phyloP scores from a whole-genome alignment of 1,284 basidiomycete genomes.

The Vanrija sp. region DNA sequence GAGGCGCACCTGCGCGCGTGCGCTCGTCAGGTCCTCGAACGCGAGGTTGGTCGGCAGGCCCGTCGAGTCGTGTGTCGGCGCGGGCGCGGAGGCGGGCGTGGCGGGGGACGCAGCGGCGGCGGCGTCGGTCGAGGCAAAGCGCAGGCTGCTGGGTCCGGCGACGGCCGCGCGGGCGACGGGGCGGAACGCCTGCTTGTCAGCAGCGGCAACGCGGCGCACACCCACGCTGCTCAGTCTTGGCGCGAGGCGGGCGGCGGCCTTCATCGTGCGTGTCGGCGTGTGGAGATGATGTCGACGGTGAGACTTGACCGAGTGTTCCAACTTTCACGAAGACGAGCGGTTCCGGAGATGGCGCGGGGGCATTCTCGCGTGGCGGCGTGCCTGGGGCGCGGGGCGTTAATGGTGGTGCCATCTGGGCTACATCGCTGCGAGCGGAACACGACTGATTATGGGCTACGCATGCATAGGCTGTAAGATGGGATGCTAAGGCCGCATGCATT shows the following conservation, averaged over 20 bases:
- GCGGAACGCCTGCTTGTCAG: conserved; percentile 7
- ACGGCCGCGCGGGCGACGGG: conserved; percentile 9
- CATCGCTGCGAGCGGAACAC: no score
- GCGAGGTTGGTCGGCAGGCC: conserved; percentile 25
- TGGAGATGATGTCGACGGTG: background rate
- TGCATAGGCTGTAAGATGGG: no score
- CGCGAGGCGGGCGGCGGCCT: conserved; percentile 11
- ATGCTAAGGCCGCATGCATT: no score
- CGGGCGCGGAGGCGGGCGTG: background rate
- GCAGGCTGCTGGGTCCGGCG: conserved; percentile 18
- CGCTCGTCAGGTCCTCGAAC: conserved; percentile 24
- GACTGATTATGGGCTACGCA: no score
- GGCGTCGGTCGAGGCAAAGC: conserved; percentile 12
- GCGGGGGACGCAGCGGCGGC: background rate
- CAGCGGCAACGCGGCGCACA: background rate
- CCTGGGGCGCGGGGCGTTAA: no score
- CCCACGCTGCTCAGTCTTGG: conserved; percentile 16
- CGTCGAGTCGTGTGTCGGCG: background rate
- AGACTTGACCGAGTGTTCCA: no score
- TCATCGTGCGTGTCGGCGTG: conserved; percentile 10
- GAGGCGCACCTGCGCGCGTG: conserved; percentile 6
- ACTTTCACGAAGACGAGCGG: no score
- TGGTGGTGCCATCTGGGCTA: no score
- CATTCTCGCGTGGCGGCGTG: no score
- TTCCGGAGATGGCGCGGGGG: no score